Evolutionary conservation across 192 early-diverging fungal species (phyloP).

Genomic region (Coemansia sp.): DNA sequence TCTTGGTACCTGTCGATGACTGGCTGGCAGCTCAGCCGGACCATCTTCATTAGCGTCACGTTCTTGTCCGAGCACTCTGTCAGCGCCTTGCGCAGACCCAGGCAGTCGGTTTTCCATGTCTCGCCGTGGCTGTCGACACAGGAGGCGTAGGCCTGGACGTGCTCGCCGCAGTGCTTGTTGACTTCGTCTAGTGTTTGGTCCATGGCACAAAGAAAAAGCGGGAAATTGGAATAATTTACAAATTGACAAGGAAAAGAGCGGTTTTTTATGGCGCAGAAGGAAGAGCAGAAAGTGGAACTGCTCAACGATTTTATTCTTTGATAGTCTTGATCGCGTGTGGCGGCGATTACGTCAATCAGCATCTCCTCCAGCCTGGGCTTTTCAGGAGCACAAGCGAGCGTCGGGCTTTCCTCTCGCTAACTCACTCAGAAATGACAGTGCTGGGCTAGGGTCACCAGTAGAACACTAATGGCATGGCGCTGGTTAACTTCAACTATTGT

Average conservation of each 20-base stretch:
- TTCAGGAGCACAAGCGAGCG: background rate
- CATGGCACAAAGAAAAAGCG: constrained; percentile 11
- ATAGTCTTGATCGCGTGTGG: background rate
- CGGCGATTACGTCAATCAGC: background rate
- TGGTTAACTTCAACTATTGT: too few relatives aligned
- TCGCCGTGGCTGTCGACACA: constrained; percentile 45
- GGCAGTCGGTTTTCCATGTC: constrained; percentile 46
- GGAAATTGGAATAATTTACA: background rate
- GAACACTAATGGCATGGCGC: too few relatives aligned
- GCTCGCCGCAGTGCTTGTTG: constrained; percentile 53
- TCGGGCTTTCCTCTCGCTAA: background rate
- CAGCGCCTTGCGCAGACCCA: constrained; percentile 35
- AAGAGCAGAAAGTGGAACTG: too few relatives aligned
- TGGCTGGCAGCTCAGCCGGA: constrained; percentile 51
- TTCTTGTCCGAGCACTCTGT: constrained; percentile 53
- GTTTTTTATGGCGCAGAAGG: too few relatives aligned
- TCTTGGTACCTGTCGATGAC: constrained; percentile 46
- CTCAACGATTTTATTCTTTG: background rate
- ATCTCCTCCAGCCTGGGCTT: background rate
- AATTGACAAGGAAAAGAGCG: too few relatives aligned
- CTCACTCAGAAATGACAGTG: too few relatives aligned
- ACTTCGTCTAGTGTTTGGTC: constrained; percentile 54
- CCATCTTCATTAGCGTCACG: constrained; percentile 53
- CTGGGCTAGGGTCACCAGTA: too few relatives aligned
- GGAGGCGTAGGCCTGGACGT: constrained; percentile 41